phyloP scores from a whole-genome alignment of 2,329 filamentous ascomycete species.

The Xylariales sp. region DNA sequence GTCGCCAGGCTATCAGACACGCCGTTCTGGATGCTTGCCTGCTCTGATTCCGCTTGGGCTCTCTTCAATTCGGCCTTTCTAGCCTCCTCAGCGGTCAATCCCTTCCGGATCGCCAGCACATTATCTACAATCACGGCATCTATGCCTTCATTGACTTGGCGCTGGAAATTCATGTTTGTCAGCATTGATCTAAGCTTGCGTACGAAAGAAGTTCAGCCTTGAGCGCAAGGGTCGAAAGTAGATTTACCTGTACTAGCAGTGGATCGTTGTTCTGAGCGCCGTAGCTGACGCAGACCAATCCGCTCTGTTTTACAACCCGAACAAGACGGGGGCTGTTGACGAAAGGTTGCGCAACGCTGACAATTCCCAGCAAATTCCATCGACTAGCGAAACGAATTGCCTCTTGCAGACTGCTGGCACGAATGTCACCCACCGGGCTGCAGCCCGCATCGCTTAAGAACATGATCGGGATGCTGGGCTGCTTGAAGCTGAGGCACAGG shows the following conservation, averaged over 20 bases:
- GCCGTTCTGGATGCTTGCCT: too few relatives aligned
- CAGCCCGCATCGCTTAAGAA: conserved; percentile 90
- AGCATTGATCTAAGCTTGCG: background rate
- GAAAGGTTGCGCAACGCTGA: conserved; percentile 81
- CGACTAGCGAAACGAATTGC: conserved; percentile 90
- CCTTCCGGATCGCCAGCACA: conserved; percentile 88
- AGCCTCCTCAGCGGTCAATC: conserved; percentile 56
- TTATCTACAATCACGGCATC: conserved; percentile 97
- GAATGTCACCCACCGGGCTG: conserved; percentile 77
- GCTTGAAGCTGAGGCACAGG: conserved; percentile 90
- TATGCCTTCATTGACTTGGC: conserved; percentile 91
- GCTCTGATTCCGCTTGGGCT: conserved; percentile 1
- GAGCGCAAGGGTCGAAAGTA: background rate
- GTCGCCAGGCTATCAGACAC: too few relatives aligned
- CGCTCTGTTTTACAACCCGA: conserved; percentile 88
- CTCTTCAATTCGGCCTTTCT: conserved; percentile 11
- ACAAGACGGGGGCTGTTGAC: conserved; percentile 87
- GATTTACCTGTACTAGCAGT: conserved; percentile 73
- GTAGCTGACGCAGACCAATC: conserved; percentile 92
- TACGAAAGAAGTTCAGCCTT: too few relatives aligned
- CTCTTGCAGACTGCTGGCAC: conserved; percentile 89
- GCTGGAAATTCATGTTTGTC: conserved; percentile 36
- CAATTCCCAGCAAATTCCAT: conserved; percentile 92
- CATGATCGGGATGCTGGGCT: conserved; percentile 91
- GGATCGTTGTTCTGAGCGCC: conserved; percentile 88